Conservation (phyloP, 108 stramenopile species). For the Nitzschia putrida region DNA sequence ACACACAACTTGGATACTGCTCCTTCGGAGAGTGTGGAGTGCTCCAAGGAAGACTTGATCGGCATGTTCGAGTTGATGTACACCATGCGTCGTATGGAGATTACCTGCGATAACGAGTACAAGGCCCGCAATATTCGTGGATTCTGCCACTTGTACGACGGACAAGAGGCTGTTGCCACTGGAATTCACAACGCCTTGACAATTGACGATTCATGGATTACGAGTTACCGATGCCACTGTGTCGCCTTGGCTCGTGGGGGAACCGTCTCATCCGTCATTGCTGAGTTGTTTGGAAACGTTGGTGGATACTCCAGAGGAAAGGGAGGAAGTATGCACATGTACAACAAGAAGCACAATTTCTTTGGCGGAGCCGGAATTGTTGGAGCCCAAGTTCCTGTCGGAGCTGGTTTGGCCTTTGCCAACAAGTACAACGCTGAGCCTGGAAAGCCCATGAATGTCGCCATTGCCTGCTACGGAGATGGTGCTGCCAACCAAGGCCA, state of each 20-base stretch:
- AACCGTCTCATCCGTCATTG: conserved; percentile 83
- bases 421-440: conserved; percentile 95
- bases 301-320: conserved; percentile 89
- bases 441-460: conserved; percentile 92
- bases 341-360: conserved; percentile 97
- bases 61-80: conserved; percentile 95
- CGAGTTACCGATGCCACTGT: conserved; percentile 98
- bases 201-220: conserved; percentile 93
- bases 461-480: conserved; percentile 98
- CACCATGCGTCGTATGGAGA: conserved; percentile 99
- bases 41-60: conserved; percentile 92
- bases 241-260: conserved; percentile 90
- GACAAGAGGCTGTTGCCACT: conserved; percentile 98
- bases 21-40: conserved; percentile 61
- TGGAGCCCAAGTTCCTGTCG: conserved; percentile 98
- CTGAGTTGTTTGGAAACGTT: conserved; percentile 88
- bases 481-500: conserved; percentile 99
- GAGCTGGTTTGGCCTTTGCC: conserved; percentile 96
- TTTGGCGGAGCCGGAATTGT: conserved; percentile 99
- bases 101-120: conserved; percentile 99
- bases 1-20: conserved; percentile 79
- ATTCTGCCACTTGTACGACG: conserved; percentile 99
- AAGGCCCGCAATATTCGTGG: conserved; percentile 97
- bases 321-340: conserved; percentile 99
- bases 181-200: conserved; percentile 91